Base-by-base conservation (phyloP, 2,329 filamentous ascomycete species). In the Aphanocladium album region DNA sequence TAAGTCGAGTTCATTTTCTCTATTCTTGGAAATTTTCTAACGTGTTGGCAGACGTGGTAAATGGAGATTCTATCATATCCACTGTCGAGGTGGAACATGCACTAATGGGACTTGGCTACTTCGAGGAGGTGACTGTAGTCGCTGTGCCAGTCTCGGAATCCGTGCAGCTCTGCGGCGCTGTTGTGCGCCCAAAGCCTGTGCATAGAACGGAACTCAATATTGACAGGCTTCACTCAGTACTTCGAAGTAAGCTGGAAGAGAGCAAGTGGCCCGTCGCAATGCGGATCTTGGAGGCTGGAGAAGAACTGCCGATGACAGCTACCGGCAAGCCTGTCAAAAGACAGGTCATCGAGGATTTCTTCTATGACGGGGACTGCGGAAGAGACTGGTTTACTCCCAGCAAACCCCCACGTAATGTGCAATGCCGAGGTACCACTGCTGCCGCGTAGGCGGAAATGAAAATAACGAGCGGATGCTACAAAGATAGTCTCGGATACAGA, bases 91-190 rank as follows among this genome's bases (percentile, higher is more conserved):
- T 69, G 11, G 66, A 69, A 27, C 55, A 55, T 9, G 60, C 57
- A 11, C 46, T 69, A 19, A 62, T 45, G 3, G 39, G 43, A 41
- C 63, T 69, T 0, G 61, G 64, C 2, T 68, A 67, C 49, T 60
- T 69, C 27, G 41, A 64, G 8, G 66, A 67, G 27, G 66, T 64
- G 3, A 61, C 47, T 12, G 61, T 68, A 25, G 46, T 68, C 25
- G 65, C 54, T 6, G 62, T 69, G 1, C 67, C 67, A 1, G 63
- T 67, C 21, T 52, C 65, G 41, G 63, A 67, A 23, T 55, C 60
- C 1, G 64, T 60, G 23, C 55, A 66, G 19, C 56, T 67, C 25
- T 68, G 66, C 37, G 67, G 57, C 3, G 65, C 66, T 14, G 53
- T 68, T 21, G 55, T 68, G 5, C 62, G 65, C 8, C 52, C 63